Evolutionary conservation across 2,329 filamentous ascomycete genomes (phyloP).

Genomic region (Emmonsiellopsis sp.): DNA sequence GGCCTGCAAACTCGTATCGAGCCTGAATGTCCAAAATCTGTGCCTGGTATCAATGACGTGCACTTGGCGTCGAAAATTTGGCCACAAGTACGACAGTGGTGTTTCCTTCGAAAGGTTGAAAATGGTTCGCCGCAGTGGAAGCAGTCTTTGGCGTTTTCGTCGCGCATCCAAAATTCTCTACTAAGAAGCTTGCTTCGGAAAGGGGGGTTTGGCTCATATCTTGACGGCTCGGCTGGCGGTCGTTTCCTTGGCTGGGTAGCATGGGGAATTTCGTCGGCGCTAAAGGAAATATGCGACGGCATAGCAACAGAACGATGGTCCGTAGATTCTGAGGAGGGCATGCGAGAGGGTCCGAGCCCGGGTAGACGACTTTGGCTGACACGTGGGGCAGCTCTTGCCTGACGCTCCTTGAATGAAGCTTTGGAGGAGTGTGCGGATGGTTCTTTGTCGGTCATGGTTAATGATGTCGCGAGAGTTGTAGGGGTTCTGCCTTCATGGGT

Average conservation of each 20-base stretch:
- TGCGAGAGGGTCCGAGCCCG: constrained; percentile 31
- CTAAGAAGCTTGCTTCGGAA: constrained; percentile 81
- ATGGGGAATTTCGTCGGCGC: constrained; percentile 10
- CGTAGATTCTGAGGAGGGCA: constrained; percentile 32
- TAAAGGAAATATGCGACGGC: constrained; percentile 21
- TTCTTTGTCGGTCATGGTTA: constrained; percentile 23
- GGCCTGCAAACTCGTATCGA: constrained; percentile 85
- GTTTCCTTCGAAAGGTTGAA: constrained; percentile 87
- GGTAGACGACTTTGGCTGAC: constrained; percentile 38
- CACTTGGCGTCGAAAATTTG: constrained; percentile 98
- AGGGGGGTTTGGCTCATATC: constrained; percentile 40
- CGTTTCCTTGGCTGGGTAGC: constrained; percentile 7
- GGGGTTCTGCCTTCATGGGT: constrained; percentile 21
- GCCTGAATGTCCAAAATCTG: constrained; percentile 76
- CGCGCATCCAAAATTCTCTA: constrained; percentile 98
- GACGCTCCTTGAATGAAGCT: constrained; percentile 16
- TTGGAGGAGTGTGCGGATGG: constrained; percentile 19
- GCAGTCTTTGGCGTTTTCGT: constrained; percentile 95
- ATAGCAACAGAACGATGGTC: constrained; percentile 34
- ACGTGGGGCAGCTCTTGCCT: constrained; percentile 26
- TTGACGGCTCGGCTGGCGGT: constrained; percentile 14
- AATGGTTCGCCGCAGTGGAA: constrained; percentile 87
- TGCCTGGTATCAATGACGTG: constrained; percentile 80
- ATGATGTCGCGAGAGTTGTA: constrained; percentile 18
- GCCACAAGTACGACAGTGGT: constrained; percentile 91